Evolutionary conservation across 306 rosid species (phyloP).

Genomic region (Aeschynomene evenia): DNA sequence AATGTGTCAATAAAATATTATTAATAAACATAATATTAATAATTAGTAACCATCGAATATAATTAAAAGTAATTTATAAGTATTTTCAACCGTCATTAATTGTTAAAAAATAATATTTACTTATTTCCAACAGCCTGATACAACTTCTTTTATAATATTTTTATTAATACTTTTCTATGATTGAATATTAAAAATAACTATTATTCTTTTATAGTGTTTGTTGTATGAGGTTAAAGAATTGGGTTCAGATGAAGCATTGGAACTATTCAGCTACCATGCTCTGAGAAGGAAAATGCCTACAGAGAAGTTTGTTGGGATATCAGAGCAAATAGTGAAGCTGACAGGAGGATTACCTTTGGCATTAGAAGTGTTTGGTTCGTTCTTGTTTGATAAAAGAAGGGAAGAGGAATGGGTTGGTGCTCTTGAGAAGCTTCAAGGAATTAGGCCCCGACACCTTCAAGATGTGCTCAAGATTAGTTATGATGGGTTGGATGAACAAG

Average conservation of each 20-base stretch:
- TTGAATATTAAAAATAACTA: no score
- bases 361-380: constrained; percentile 64
- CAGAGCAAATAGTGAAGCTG: constrained; percentile 47
- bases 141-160: no score
- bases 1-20: no score
- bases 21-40: no score
- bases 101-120: no score
- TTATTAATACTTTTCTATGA: no score
- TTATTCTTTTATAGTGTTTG: no score
- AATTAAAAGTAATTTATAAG: no score
- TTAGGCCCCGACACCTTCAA: constrained; percentile 49
- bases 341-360: constrained; percentile 71
- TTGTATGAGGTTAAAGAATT: constrained; percentile 51
- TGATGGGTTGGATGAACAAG: neutral
- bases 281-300: constrained; percentile 44
- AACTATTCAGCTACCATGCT: constrained; percentile 64
- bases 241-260: constrained; percentile 28
- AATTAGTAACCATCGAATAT: no score
- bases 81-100: no score
- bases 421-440: constrained; percentile 34
- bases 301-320: constrained; percentile 5
- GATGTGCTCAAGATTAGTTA: constrained; percentile 45
- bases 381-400: constrained; percentile 47
- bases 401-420: constrained; percentile 52
- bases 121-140: no score